phyloP scores from a whole-genome alignment of 805 yeast species.

The Candida bentonensis region DNA sequence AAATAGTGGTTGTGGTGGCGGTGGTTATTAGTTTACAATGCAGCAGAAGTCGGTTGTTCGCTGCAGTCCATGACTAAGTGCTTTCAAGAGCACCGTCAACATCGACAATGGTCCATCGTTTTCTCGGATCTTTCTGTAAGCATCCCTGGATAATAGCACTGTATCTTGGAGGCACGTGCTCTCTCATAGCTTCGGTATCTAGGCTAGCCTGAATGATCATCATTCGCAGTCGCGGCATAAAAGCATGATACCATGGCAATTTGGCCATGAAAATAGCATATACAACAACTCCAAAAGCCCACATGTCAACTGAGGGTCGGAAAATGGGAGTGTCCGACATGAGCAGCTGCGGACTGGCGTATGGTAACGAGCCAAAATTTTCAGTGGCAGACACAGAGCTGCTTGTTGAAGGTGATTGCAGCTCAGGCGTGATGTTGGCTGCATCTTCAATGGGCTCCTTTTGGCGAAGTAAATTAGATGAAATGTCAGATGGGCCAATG shows the following conservation, averaged over 20 bases:
- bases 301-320: constrained; percentile 64
- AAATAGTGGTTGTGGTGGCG: too few relatives aligned
- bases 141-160: background rate
- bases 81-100: background rate
- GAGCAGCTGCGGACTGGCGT: constrained; percentile 80
- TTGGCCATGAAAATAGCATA: constrained; percentile 62
- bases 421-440: background rate
- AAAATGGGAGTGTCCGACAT: constrained; percentile 40
- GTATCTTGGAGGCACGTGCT: background rate
- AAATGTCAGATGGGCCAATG: background rate
- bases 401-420: background rate
- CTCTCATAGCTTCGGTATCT: constrained; percentile 29
- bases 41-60: too few relatives aligned
- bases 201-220: constrained; percentile 57
- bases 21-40: too few relatives aligned
- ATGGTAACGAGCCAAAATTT: constrained; percentile 64
- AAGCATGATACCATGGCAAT: constrained; percentile 74
- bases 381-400: background rate
- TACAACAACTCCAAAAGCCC: constrained; percentile 79
- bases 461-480: background rate
- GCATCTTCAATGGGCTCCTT: background rate
- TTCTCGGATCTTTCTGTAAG: background rate
- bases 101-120: background rate
- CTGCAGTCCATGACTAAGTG: too few relatives aligned
- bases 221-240: constrained; percentile 64